phyloP scores from a whole-genome alignment of 1,284 basidiomycete species.

The Fistulinella cinereoalba region DNA sequence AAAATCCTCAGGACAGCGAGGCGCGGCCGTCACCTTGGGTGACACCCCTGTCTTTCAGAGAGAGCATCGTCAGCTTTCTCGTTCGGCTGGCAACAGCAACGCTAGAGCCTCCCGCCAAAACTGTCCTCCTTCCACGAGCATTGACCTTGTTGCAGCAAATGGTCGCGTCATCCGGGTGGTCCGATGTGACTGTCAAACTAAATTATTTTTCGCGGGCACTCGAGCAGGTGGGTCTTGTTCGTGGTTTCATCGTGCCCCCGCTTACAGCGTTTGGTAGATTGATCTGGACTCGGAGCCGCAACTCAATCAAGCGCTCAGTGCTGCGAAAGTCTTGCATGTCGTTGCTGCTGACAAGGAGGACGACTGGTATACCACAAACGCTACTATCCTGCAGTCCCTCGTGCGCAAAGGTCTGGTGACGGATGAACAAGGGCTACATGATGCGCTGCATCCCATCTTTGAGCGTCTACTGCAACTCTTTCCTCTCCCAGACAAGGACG shows the following conservation, averaged over 20 bases:
- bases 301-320: constrained; percentile 72
- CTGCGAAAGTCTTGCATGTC: constrained; percentile 88
- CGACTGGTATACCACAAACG: constrained; percentile 79
- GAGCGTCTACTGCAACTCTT: constrained; percentile 84
- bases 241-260: not conserved
- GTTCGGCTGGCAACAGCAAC: constrained; percentile 83
- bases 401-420: constrained; percentile 85
- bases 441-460: constrained; percentile 80
- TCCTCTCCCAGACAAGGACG: constrained; percentile 79
- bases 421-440: constrained; percentile 76
- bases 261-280: constrained; percentile 44
- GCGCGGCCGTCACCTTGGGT: constrained; percentile 50
- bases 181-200: constrained; percentile 91
- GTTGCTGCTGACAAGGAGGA: constrained; percentile 84
- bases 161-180: constrained; percentile 82
- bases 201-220: constrained; percentile 84
- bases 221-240: constrained; percentile 58
- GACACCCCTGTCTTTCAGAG: constrained; percentile 78
- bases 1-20: constrained; percentile 46
- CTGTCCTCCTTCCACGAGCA: constrained; percentile 72
- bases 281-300: constrained; percentile 71
- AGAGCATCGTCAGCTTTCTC: constrained; percentile 91
- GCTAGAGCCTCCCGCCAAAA: constrained; percentile 62
- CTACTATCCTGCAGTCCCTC: constrained; percentile 80
- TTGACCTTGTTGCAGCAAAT: constrained; percentile 81